Evolutionary conservation across 176 grass and related monocot genomes (phyloP), one percentile per base, ranked within the genome.

Genomic region (Oryza brachyantha): DNA sequence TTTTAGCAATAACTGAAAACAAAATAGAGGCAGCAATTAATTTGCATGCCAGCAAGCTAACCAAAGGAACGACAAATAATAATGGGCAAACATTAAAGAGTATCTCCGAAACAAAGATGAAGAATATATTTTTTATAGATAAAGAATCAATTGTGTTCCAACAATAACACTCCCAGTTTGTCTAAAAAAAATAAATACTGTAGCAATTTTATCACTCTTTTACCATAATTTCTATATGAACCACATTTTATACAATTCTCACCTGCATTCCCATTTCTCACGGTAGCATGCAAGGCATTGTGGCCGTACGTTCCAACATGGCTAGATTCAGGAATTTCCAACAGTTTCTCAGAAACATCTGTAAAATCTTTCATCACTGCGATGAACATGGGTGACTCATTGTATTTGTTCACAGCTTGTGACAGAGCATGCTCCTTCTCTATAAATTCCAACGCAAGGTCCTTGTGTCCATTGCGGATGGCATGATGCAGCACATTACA

Each of bases 361-460:
- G 17, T 3, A 12, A 81, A 71, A 10, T 7, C 64, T 72, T 43
- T 81, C 62, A 60, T 69, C 19, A 26, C 65, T 10, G 79, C 79
- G 0, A 81, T 72, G 61, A 24, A 81, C 79, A 81, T 72, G 2
- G 79, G 79, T 16, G 79, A 81, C 17, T 81, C 79, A 0, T 61
- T 7, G 25, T 14, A 37, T 2, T 71, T 72, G 31, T 72, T 81
- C 4, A 26, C 13, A 14, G 34, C 19, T 21, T 21, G 48, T 21
- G 48, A 52, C 17, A 52, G 3, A 5, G 5, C 17, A 1, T 16
- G 17, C 17, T 39, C 3, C 1, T 5, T 19, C 4, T 0, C 8
- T 13, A 81, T 71, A 21, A 71, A 7, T 5, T 43, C 3, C 19
- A 72, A 0, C 0, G 79, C 64, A 3, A 81, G 43, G 26, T 61